Evolutionary conservation across 352 stramenopile genomes (phyloP), one percentile per base, ranked within the genome.

Genomic region (Phytophthora meadii): DNA sequence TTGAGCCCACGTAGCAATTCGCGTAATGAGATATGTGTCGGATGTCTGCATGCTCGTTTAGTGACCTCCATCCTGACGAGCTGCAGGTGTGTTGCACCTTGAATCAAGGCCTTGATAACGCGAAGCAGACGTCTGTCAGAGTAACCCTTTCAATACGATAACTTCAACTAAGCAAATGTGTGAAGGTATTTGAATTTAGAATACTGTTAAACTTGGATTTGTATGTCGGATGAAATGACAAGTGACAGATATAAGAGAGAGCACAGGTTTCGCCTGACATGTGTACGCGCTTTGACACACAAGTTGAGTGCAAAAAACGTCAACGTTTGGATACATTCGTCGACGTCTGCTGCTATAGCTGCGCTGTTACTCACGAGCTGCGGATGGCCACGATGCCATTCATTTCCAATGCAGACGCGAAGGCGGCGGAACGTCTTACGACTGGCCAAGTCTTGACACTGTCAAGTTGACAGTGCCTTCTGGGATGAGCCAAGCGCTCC

Each of bases 21-120:
- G 58, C 15, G 37, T 19, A 65, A 72, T 72, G 65, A 22, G 27
- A 22, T 10, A 19, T 22, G 17, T 14, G 1, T 24, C 19, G n/a
- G 10, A 36, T 71, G 14, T 36, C 30, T 36, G 30, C 30, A 36
- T 36, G 30, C 3, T 36, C 30, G 8, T 10, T 15, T 24, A 15
- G 42, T 61, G 14, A 59, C 30, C 9, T 39, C 45, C 65, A 72
- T 72, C 59, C 40, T 72, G 42, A 22, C 45, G 46, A 72, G 57
- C 51, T 64, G 41, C 28, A 32, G 27, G 46, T 3, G 28, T 36
- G 24, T 28, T 22, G 41, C 39, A 9, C 32, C 25, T 8, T 57
- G 45, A 65, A 36, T 14, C 50, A 48, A 54, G 22, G 37, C 37
- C 2, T 37, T 57, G 40, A 10, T 25, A 54, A 22, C 47, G 0